These are phyloP conservation scores for Botrytis medusae DNA, from an alignment of 2,329 filamentous ascomycete species.

Conservation along the genomic window DNA sequence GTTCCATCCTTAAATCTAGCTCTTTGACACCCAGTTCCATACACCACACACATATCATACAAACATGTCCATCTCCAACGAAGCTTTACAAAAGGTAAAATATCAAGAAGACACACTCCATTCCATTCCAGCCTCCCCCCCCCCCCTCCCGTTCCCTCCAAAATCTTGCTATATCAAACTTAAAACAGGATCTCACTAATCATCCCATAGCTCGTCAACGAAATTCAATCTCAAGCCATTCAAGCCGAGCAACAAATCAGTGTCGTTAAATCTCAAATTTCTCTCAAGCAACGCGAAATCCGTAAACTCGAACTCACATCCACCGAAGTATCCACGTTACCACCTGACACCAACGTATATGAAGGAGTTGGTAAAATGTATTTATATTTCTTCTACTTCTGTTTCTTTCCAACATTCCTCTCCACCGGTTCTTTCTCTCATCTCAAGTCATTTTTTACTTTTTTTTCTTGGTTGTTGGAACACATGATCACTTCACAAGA, in stretches of 20 bases:
- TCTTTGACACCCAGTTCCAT: neutral
- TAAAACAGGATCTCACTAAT: conserved; percentile 13
- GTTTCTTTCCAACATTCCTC: neutral
- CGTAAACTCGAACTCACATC: conserved; percentile 85
- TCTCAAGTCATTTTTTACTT: neutral
- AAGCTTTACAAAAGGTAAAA: conserved; percentile 85
- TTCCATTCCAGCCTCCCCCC: neutral
- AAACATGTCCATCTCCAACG: conserved; percentile 88
- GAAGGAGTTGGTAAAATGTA: conserved; percentile 98
- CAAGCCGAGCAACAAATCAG: conserved; percentile 90
- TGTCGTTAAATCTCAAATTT: conserved; percentile 80
- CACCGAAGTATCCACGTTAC: conserved; percentile 76
- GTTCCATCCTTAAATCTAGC: neutral
- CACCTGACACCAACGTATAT: conserved; percentile 76
- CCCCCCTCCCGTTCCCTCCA: neutral
- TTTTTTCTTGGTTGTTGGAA: neutral
- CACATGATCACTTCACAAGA: conserved; percentile 20
- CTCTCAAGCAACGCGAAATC: conserved; percentile 81
- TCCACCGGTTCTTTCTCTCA: neutral
- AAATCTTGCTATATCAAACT: neutral
- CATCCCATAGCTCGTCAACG: conserved; percentile 71
- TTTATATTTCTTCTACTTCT: conserved; percentile 36
- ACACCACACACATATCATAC: neutral
- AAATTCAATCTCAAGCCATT: conserved; percentile 88
- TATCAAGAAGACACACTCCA: neutral